phyloP scores from a whole-genome alignment of 345 rosid species.

The Melaleuca quinquenervia region DNA sequence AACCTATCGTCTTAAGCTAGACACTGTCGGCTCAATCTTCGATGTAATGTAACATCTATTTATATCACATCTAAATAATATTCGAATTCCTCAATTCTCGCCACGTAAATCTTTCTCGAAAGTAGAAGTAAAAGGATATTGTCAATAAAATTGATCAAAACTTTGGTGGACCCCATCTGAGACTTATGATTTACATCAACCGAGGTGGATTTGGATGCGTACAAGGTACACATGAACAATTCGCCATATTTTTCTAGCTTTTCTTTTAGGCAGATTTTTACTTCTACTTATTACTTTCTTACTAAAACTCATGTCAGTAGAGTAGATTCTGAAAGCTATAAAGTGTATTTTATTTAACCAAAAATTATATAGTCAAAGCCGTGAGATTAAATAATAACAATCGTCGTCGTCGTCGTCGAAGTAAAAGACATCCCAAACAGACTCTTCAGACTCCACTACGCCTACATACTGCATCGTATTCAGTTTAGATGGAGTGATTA shows the following conservation, averaged over 20 bases:
- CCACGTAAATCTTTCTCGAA: neutral
- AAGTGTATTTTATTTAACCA: neutral
- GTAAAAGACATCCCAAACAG: neutral
- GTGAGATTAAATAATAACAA: neutral
- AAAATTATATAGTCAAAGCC: accelerated
- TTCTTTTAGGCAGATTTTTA: neutral
- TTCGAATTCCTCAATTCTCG: neutral
- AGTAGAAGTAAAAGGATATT: neutral
- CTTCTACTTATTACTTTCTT: neutral
- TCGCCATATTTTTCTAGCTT: neutral
- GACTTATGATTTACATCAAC: neutral
- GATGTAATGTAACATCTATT: neutral
- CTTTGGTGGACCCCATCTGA: neutral
- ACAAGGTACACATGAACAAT: neutral
- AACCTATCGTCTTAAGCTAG: neutral
- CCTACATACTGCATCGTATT: neutral
- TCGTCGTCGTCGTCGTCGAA: neutral
- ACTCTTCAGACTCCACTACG: neutral
- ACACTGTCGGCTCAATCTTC: neutral
- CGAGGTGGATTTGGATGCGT: neutral
- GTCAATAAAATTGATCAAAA: neutral
- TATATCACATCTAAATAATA: neutral
- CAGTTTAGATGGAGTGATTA: neutral
- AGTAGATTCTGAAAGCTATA: neutral
- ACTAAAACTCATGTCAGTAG: neutral